Base-by-base conservation (phyloP, 1,284 basidiomycete genomes). In the Cryptococcus floricola region DNA sequence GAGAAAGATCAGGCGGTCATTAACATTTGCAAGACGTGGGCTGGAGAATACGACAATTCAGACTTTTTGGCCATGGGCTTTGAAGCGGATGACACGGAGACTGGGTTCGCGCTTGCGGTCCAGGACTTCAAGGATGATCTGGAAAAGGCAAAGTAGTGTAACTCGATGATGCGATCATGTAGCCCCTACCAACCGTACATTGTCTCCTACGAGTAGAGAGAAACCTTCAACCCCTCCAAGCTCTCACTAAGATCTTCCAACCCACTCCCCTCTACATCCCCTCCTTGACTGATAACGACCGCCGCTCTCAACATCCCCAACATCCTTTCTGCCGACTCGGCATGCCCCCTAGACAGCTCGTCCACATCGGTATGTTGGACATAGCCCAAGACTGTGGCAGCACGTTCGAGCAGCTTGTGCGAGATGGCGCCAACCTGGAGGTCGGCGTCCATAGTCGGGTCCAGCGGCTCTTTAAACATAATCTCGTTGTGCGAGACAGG, bases 321-420 rank as follows among this genome's bases (percentile, higher is more conserved):
- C 28, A 52, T 54, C 41, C 25, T 48, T 16, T 85, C 82, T 72
- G 93, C 89, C 57, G 81, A 81, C 39, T 54, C 52, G 6, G 91
- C 89, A 85, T 93, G 91, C 18, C 85, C 83, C 50, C 86, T 80
- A 31, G 87, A 87, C 23, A 89, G 78, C 48, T 73, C 77, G 67
- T 95, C 91, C 57, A 80, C 81, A 70, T 95, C 91, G 50, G 85
- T 87, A 13, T 79, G 78, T 31, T 84, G 78, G 37, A 92, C 78
- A 69, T 94, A 94, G 1, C 81, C 79, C 47, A 94, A 69, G 0
- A 87, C 87, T 4, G 80, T 79, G 61, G 75, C 81, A n/a, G 84
- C 82, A 50, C 87, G 80, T 52, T 74, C 79, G 19, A 86, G 65
- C 6, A 82, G 68, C 1, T 71, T 65, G 5, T 28, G 12, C 25